Evolutionary conservation across 2,329 filamentous ascomycete genomes (phyloP), one percentile per base, ranked within the genome.

Genomic region (Ceratocystis albifundus): DNA sequence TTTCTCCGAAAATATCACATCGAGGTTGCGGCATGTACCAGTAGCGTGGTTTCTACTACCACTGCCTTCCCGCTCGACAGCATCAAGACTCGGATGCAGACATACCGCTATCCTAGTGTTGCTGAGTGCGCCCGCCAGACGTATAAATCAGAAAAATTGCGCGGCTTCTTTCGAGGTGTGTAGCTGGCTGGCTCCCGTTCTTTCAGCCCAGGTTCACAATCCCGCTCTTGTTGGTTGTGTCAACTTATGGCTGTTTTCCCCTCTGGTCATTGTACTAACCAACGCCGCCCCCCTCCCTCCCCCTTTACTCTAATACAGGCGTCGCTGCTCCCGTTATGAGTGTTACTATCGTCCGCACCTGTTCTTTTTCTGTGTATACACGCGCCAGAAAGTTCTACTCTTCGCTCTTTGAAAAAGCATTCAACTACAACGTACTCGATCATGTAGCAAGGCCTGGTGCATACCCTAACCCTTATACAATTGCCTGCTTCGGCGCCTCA

Each of bases 11-110:
- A 68, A 70, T 93, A 94, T 76, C 84, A 88, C 70, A 92, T 88
- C 62, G 88, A 93, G 76, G 85, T 94, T 70, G 85, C 89, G 69
- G 89, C 90, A 57, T 88, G 86, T 75, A 80, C 85, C 48, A 88
- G 87, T 73, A 92, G 88, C 75, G 80, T 92, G 70, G 80, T 93
- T 66, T 90, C 88, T 46, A 94, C 89, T 53, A 82, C 90, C 73
- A 80, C 83, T 70, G 88, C 89, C n/a, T 95, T 93, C 73, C 90
- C 90, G 25, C 83, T 95, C 71, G 90, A 95, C 75, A 93, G 90
- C 72, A 87, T 93, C 74, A 95, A 95, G 80, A 92, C 88, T 66
- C 88, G 90, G 72, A 90, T 94, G 85, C 90, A 95, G 78, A 89
- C 88, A 70, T 93, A 94, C 76, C 85, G 88, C 69, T 92, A 88